Evolutionary conservation across 805 yeast genomes (phyloP).

Genomic region (Metschnikowia amazonensis): DNA sequence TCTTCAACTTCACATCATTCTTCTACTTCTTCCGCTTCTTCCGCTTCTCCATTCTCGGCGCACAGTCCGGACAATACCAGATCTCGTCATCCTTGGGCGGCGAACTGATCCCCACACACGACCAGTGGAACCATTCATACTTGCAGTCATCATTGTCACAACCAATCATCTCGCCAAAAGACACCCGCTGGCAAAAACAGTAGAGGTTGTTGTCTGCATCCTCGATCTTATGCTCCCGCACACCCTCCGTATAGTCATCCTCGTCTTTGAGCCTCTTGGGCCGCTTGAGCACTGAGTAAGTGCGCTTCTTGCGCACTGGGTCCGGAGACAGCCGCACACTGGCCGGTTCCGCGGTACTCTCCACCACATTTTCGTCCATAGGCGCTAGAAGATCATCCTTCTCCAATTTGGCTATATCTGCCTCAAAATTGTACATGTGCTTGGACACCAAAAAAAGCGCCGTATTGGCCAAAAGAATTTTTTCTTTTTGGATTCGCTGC

Average conservation of each 20-base stretch:
- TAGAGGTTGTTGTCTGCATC: slow-evolving; percentile 48
- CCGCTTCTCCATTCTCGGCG: slow-evolving; percentile 44
- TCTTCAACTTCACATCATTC: too few relatives aligned
- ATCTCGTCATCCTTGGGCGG: slow-evolving; percentile 79
- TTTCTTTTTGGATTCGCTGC: slow-evolving; percentile 66
- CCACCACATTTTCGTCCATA: slow-evolving; percentile 25
- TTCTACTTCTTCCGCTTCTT: slow-evolving; percentile 37
- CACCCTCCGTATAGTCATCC: slow-evolving; percentile 14
- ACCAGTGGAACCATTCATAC: slow-evolving; percentile 94
- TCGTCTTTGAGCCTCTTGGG: slow-evolving; percentile 17
- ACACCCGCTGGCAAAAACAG: slow-evolving; percentile 91
- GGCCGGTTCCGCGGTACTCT: slow-evolving; percentile 9
- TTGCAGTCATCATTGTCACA: slow-evolving; percentile 90
- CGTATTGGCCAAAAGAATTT: slow-evolving; percentile 75
- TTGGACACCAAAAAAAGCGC: slow-evolving; percentile 74
- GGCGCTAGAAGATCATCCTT: slow-evolving; percentile 76
- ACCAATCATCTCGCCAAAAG: slow-evolving; percentile 95
- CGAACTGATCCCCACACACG: slow-evolving; percentile 82
- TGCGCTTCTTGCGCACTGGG: slow-evolving; percentile 16
- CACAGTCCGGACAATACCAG: slow-evolving; percentile 93
- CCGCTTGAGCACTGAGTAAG: slow-evolving; percentile 16
- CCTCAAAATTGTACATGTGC: slow-evolving; percentile 69
- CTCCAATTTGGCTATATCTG: slow-evolving; percentile 71
- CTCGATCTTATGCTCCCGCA: slow-evolving; percentile 20
- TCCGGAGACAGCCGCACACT: slow-evolving; percentile 16